Evolutionary conservation across 2,329 filamentous ascomycete species (phyloP), one percentile per base, ranked within the genome.

Genomic region (Incumbomyces lentus): DNA sequence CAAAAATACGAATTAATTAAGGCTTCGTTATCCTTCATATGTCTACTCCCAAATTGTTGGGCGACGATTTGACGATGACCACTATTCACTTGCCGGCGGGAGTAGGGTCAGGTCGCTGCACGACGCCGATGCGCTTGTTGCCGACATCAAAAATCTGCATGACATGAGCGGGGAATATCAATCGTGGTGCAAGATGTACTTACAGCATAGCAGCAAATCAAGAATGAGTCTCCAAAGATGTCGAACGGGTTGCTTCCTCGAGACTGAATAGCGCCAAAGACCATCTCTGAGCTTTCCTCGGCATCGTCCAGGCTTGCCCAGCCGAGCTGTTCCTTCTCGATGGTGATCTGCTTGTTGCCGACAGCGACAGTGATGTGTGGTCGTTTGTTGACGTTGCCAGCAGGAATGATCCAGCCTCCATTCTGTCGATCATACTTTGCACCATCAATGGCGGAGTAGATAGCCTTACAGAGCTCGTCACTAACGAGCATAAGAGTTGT

Each of bases 401-500:
- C 68, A 1, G 83, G 82, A 61, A 80, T 82, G 19, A 79, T 63
- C 57, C 75, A 86, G 32, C 81, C 82, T 59, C 83, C 79, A 46
- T 76, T 70, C 2, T 60, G 54, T 11, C 64, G 56, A 52, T 80
- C 73, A 57, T 80, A 80, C 38, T 62, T 68, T 8, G 78, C 69
- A 12, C 79, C 80, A 2, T 75, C 73, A 49, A 86, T 84, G 29
- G 73, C 67, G 42, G 66, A 68, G 61, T 86, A 86, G 52, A 86
- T 70, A 2, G 73, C 73, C 49, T 79, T 65, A 58, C 76, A 80
- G 11, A 76, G 70, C 1, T 64, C 59, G 58, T 86, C 82, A 34
- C 75, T 73, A 39, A 86, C 69, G 29, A 86, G 69, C 1, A 75
- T 75, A 41, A 86, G 71, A 1, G 81, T 82, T 26, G 82, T 85